Base-by-base conservation (phyloP, 495 filamentous ascomycete species). In the Glutinoglossum americanum region DNA sequence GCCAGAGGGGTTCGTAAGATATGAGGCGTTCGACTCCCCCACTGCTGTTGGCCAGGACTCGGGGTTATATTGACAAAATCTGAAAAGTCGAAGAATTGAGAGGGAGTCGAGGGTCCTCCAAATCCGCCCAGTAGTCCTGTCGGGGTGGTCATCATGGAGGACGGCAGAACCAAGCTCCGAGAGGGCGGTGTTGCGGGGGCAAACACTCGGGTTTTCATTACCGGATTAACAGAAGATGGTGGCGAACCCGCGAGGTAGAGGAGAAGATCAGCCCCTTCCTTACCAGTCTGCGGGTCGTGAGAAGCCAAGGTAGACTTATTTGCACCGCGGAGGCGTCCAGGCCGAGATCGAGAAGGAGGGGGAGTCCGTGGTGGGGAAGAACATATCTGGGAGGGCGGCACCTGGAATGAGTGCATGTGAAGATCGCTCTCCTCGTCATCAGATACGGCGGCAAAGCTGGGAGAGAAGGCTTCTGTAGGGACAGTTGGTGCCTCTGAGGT, bases 1-100 rank as follows among this genome's bases (percentile, higher is more conserved):
- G 73, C 69, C 0, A 77, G 69, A 64, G 80, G 73, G 57, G 92
- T 79, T 72, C 77, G 83, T 11, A 59, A 61, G 58, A 68, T 76
- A 60, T 70, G 72, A 59, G 73, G 70, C 51, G 79, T 78, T n/a
- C 77, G 76, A 57, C 69, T 71, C 54, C 81, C 82, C 74, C 80
- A 95, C 4, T 80, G 75, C 58, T 80, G 86, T 68, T 95, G 92
- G 11, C 89, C 92, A 2, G 92, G 93, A 62, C 85, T 92, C 5
- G 93, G 92, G 15, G 92, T 94, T 68, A 96, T 86, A 65, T 99
- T 94, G 59, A 97, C 83, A 66, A 94, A 99, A 66, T 97, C 93
- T 8, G 88, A 81, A 70, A 96, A 95, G 71, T 96, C 92, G 71
- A 96, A 94, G 59, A 80, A 79, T 57, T 81, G 77, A 28, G 67